phyloP scores from a whole-genome alignment of 2,329 filamentous ascomycete genomes.

The Periconia sp. region DNA sequence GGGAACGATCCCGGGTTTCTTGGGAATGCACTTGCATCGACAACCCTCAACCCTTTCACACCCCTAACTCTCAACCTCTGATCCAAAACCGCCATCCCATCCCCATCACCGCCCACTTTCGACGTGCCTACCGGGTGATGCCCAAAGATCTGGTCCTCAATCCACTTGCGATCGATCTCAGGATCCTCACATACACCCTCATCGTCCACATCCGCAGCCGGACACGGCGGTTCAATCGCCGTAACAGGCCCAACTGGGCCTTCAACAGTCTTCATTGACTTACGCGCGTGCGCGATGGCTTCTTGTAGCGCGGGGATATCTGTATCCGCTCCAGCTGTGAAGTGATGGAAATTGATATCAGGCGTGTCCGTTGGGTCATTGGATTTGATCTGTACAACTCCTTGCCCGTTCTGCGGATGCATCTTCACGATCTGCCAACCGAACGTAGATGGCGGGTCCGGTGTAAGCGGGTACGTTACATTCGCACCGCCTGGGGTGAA shows the following conservation, averaged over 20 bases:
- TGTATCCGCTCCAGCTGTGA: conserved; percentile 55
- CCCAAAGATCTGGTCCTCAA: conserved; percentile 20
- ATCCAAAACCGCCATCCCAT: conserved; percentile 39
- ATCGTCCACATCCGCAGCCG: conserved; percentile 34
- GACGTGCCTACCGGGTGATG: conserved; percentile 21
- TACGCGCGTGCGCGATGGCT: conserved; percentile 56
- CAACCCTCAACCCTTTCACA: conserved; percentile 53
- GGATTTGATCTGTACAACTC: conserved; percentile 61
- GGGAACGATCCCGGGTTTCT: conserved; percentile 54
- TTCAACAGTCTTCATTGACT: conserved; percentile 59
- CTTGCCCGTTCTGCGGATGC: conserved; percentile 61
- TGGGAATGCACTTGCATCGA: conserved; percentile 28
- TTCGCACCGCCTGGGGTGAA: conserved; percentile 46
- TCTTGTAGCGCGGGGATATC: conserved; percentile 55
- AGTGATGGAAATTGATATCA: conserved; percentile 48
- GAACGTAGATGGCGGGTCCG: conserved; percentile 13
- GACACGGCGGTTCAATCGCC: conserved; percentile 42
- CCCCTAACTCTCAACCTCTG: conserved; percentile 44
- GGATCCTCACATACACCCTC: conserved; percentile 20
- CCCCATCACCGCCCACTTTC: conserved; percentile 25
- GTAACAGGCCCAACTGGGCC: conserved; percentile 34
- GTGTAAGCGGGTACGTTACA: conserved; percentile 47
- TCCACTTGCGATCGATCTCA: conserved; percentile 19
- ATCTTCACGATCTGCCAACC: conserved; percentile 60
- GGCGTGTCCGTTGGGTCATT: conserved; percentile 64